A percentile compares a stretch with the other conserved stretches of the same genome.
Conservation (phyloP, 2,329 filamentous ascomycete genomes). For the Penicillium decumbens region DNA sequence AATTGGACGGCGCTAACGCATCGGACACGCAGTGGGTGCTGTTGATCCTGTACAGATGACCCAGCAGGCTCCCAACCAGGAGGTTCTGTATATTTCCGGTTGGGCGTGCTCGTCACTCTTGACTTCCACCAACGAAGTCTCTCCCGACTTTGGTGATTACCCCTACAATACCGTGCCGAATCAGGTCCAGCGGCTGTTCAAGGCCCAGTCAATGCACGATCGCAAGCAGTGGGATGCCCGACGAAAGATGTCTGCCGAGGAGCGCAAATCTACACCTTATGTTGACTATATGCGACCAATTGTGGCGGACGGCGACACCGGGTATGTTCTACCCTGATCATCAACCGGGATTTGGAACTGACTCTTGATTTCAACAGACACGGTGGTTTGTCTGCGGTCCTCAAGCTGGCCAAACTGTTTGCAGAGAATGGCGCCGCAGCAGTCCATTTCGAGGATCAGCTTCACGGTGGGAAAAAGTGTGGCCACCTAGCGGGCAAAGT, state of each 20-base stretch:
- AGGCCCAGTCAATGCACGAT: slow-evolving; percentile 95
- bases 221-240: slow-evolving; percentile 88
- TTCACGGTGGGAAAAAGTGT: slow-evolving; percentile 97
- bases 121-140: slow-evolving; percentile 94
- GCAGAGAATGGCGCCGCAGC: slow-evolving; percentile 94
- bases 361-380: slow-evolving; percentile 52
- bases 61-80: slow-evolving; percentile 91
- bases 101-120: slow-evolving; percentile 96
- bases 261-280: slow-evolving; percentile 74
- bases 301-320: slow-evolving; percentile 92
- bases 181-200: slow-evolving; percentile 92
- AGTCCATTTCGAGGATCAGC: slow-evolving; percentile 96
- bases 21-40: slow-evolving; percentile 68
- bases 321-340: slow-evolving; percentile 37
- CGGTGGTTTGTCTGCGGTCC: slow-evolving; percentile 82
- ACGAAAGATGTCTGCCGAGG: slow-evolving; percentile 67
- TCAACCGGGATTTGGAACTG: background rate
- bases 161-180: slow-evolving; percentile 99
- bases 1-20: slow-evolving; percentile 14
- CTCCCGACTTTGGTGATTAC: slow-evolving; percentile 96
- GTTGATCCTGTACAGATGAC: slow-evolving; percentile 99
- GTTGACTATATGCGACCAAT: slow-evolving; percentile 91
- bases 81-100: slow-evolving; percentile 91
- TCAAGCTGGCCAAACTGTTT: slow-evolving; percentile 96
- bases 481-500: slow-evolving; percentile 96